Evolutionary conservation across 805 yeast genomes (phyloP).

Genomic region (Barnettozyma botsteinii): DNA sequence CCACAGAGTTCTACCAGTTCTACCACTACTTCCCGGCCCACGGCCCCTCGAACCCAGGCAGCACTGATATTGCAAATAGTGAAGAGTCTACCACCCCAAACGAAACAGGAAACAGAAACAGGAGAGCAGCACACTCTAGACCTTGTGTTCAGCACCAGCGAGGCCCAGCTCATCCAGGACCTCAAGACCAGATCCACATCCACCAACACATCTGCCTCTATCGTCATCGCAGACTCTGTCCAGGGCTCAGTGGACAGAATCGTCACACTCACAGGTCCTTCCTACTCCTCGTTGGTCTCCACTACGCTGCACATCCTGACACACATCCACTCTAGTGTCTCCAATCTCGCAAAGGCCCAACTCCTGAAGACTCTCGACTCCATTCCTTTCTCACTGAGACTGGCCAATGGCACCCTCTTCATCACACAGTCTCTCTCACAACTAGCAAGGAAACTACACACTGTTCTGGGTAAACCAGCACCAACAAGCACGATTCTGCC

Average conservation of each 20-base stretch:
- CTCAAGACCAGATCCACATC: neutral
- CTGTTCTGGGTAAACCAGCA: neutral
- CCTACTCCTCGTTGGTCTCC: slow-evolving; percentile 1
- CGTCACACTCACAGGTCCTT: slow-evolving; percentile 1
- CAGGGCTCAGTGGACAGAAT: slow-evolving; percentile 6
- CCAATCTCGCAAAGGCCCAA: neutral
- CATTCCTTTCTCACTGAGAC: neutral
- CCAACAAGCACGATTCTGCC: neutral
- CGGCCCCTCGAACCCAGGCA: neutral
- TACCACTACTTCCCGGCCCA: no score
- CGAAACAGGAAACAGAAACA: neutral
- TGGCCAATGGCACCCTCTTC: neutral
- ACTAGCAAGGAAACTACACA: neutral
- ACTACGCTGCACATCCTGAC: slow-evolving; percentile 1
- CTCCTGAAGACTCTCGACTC: neutral
- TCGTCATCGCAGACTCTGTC: neutral
- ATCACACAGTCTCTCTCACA: neutral
- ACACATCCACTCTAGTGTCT: neutral
- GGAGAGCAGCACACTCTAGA: neutral
- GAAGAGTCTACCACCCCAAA: neutral
- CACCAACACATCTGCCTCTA: neutral
- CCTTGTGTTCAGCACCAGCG: slow-evolving; percentile 3
- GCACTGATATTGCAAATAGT: neutral
- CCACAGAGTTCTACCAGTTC: neutral
- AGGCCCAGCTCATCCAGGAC: neutral